phyloP scores from a whole-genome alignment of 352 stramenopile genomes.

The Thalassiosira livingstoniorum region DNA sequence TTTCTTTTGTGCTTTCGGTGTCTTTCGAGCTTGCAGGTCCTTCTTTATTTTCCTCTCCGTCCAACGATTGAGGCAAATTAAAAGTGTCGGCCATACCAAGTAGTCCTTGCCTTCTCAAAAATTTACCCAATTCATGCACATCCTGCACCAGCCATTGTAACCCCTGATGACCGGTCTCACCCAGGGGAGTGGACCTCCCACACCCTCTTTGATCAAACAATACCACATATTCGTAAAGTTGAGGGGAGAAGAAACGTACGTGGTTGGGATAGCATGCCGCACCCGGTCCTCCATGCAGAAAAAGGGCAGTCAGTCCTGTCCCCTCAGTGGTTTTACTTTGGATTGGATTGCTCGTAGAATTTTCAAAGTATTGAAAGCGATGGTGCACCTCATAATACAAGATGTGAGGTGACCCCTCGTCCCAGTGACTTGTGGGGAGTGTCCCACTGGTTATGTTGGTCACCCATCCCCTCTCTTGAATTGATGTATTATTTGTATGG shows the following conservation, averaged over 20 bases:
- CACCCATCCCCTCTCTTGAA: slow-evolving; percentile 7
- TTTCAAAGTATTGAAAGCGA: slow-evolving; percentile 19
- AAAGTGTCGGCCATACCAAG: neutral
- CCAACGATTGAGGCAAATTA: neutral
- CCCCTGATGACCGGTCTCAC: slow-evolving; percentile 32
- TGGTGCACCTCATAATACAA: slow-evolving; percentile 61
- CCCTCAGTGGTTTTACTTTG: neutral
- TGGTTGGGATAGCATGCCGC: slow-evolving; percentile 90
- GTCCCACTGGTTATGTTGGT: slow-evolving; percentile 36
- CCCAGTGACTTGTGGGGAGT: slow-evolving; percentile 39
- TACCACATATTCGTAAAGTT: slow-evolving; percentile 90
- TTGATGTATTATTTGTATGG: neutral
- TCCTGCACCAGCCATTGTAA: slow-evolving; percentile 92
- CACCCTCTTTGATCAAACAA: slow-evolving; percentile 93
- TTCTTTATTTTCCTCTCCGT: no score
- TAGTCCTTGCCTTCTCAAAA: slow-evolving; percentile 40
- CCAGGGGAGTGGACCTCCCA: slow-evolving; percentile 76
- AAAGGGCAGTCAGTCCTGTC: slow-evolving; percentile 83
- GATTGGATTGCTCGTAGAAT: neutral
- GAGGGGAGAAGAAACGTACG: slow-evolving; percentile 92
- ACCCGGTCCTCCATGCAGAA: slow-evolving; percentile 93
- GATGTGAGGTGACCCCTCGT: slow-evolving; percentile 50
- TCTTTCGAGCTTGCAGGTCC: neutral
- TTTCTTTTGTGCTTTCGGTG: no score
- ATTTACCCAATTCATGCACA: slow-evolving; percentile 90